Conservation (phyloP, 768 basidiomycete genomes). For the Lactarius akahatsu region DNA sequence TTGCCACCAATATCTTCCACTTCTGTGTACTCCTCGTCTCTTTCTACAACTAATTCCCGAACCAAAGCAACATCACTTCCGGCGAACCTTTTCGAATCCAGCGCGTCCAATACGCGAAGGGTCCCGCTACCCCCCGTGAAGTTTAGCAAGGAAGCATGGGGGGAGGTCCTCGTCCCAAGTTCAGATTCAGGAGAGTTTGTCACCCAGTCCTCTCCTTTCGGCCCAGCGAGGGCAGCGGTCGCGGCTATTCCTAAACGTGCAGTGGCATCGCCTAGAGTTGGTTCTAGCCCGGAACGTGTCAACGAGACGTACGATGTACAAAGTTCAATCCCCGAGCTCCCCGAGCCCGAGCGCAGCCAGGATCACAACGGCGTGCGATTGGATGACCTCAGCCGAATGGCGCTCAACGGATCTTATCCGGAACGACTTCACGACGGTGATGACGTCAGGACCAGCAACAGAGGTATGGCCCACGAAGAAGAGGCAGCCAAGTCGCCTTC, state of each 20-base stretch:
- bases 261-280: neutral
- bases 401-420: slow-evolving; percentile 11
- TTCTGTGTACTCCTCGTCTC: neutral
- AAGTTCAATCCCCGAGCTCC: neutral
- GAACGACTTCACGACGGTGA: neutral
- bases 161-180: slow-evolving; percentile 24
- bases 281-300: slow-evolving; percentile 1
- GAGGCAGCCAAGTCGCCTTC: neutral
- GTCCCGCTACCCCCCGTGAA: slow-evolving; percentile 12
- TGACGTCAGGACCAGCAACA: neutral
- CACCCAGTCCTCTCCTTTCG: slow-evolving; percentile 1
- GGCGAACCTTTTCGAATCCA: neutral
- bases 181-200: slow-evolving; percentile 19
- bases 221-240: neutral
- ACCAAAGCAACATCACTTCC: slow-evolving; percentile 18
- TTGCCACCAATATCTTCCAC: slow-evolving; percentile 3
- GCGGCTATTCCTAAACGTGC: neutral
- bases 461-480: neutral
- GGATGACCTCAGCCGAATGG: slow-evolving; percentile 12
- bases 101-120: slow-evolving; percentile 2
- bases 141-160: slow-evolving; percentile 14
- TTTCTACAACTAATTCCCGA: neutral
- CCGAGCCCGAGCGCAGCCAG: slow-evolving; percentile 4
- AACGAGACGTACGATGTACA: neutral
- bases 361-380: neutral